Percentiles rank a stretch among this genome's conserved stretches.
phyloP scores from a whole-genome alignment of 257 asterid genomes.

The Scutellaria minor region DNA sequence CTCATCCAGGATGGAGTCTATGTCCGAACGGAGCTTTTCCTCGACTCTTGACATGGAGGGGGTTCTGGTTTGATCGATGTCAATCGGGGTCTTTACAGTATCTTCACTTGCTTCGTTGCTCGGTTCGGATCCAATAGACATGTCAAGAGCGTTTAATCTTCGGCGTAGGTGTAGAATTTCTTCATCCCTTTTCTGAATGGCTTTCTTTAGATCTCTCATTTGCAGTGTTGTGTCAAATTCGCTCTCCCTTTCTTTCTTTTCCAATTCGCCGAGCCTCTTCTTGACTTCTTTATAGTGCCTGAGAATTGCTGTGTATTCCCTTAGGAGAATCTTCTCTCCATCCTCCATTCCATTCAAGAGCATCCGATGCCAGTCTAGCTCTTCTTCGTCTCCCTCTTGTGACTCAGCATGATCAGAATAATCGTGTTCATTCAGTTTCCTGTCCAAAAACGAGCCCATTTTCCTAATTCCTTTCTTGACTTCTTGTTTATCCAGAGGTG shows the following conservation, averaged over 20 bases:
- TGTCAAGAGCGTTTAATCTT: slow-evolving; percentile 16
- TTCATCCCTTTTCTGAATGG: slow-evolving; percentile 42
- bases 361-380: slow-evolving; percentile 57
- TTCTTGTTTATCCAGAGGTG: slow-evolving; percentile 14
- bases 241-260: slow-evolving; percentile 50
- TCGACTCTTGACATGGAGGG: slow-evolving; percentile 44
- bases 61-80: slow-evolving; percentile 36
- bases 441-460: slow-evolving; percentile 22
- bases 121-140: too few relatives aligned
- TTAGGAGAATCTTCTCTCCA: slow-evolving; percentile 54
- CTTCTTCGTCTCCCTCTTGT: slow-evolving; percentile 31
- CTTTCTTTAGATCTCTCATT: slow-evolving; percentile 44
- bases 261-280: slow-evolving; percentile 44
- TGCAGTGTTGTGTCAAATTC: slow-evolving; percentile 46
- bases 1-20: slow-evolving; percentile 56
- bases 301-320: slow-evolving; percentile 53
- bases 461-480: slow-evolving; percentile 11
- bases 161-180: slow-evolving; percentile 42
- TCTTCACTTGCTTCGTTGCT: slow-evolving; percentile 17
- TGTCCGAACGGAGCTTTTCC: slow-evolving; percentile 53
- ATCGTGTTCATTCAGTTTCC: slow-evolving; percentile 27
- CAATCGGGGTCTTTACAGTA: slow-evolving; percentile 34
- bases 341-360: slow-evolving; percentile 63
- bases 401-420: slow-evolving; percentile 19
- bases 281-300: slow-evolving; percentile 55